Conservation (phyloP, 192 early-diverging fungal species). For the Coemansia sp. region DNA sequence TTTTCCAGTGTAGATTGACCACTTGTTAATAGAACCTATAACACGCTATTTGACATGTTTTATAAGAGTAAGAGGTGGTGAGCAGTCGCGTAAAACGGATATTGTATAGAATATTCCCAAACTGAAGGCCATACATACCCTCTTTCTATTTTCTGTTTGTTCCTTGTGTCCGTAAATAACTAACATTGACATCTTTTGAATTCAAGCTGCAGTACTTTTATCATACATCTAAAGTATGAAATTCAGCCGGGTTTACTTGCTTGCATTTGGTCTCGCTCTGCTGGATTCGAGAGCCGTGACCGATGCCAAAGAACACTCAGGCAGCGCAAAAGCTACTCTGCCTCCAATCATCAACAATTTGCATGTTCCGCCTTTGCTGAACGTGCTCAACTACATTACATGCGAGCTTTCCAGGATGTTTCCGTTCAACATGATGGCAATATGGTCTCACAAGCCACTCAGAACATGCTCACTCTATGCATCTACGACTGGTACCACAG, state of each 20-base stretch:
- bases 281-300: conserved; percentile 11
- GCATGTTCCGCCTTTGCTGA: conserved; percentile 5
- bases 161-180: too few species aligned
- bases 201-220: background rate
- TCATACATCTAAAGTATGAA: conserved; percentile 16
- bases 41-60: too few species aligned
- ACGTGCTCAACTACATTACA: conserved; percentile 20
- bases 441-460: background rate
- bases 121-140: too few species aligned
- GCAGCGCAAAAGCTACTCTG: background rate
- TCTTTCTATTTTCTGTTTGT: too few species aligned
- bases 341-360: background rate
- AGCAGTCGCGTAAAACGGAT: too few species aligned
- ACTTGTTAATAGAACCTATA: too few species aligned
- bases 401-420: conserved; percentile 10
- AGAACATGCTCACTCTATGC: background rate
- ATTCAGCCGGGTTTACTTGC: conserved; percentile 16
- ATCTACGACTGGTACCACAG: background rate
- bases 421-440: conserved; percentile 1
- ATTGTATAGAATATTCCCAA: too few species aligned
- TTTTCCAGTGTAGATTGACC: too few species aligned
- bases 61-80: too few species aligned
- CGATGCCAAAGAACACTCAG: background rate
- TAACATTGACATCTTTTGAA: too few species aligned
- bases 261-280: conserved; percentile 11